phyloP scores from a whole-genome alignment of 1,139 yeast genomes.

The Blastobotrys malaysiensis region DNA sequence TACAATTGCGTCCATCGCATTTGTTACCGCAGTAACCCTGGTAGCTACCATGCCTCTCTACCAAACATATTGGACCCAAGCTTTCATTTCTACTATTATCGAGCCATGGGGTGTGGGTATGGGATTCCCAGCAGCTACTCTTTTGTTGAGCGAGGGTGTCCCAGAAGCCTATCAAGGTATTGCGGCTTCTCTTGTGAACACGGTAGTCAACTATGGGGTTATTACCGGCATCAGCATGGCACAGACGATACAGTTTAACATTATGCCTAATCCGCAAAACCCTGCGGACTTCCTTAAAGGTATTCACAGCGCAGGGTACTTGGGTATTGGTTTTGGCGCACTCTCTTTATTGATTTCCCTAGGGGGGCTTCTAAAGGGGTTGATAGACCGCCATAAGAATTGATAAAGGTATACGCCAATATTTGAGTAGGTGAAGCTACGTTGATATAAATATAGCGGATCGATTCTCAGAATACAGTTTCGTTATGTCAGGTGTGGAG shows the following conservation, averaged over 20 bases:
- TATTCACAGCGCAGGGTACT: constrained; percentile 41
- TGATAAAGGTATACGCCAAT: too few relatives aligned
- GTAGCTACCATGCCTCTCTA: constrained; percentile 43
- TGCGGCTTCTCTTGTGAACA: constrained; percentile 58
- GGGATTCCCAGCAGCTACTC: constrained; percentile 58
- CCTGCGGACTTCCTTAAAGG: constrained; percentile 35
- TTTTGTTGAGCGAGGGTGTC: constrained; percentile 46
- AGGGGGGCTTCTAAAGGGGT: neutral
- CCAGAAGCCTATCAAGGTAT: constrained; percentile 56
- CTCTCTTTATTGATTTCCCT: constrained; percentile 37
- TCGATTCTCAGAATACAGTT: too few relatives aligned
- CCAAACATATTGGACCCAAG: constrained; percentile 50
- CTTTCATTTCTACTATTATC: constrained; percentile 43
- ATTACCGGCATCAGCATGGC: constrained; percentile 60
- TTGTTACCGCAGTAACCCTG: constrained; percentile 39
- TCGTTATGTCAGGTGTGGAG: too few relatives aligned
- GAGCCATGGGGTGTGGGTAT: constrained; percentile 59
- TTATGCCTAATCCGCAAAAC: constrained; percentile 27
- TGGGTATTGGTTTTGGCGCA: constrained; percentile 50
- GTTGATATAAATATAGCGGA: too few relatives aligned
- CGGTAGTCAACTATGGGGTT: constrained; percentile 57
- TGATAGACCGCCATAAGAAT: neutral
- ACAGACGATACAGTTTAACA: constrained; percentile 50
- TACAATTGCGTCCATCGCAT: constrained; percentile 42
- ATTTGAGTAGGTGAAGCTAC: too few relatives aligned